A percentile compares a stretch with the other conserved stretches of the same genome.
Conservation (phyloP, 148 eudicot genomes). For the Rhododendron simsii region DNA sequence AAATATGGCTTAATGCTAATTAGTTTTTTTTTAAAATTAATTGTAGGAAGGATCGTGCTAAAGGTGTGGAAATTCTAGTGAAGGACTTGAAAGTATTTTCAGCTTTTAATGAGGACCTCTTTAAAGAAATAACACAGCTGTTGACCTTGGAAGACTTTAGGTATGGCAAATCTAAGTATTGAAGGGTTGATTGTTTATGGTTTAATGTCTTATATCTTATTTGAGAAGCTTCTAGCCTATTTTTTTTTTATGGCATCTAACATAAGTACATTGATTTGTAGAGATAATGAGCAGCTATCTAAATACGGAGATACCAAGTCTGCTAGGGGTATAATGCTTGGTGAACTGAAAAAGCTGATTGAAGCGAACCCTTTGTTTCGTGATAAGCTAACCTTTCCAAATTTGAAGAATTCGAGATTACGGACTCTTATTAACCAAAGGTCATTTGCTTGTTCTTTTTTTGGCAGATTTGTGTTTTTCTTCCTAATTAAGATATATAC, state of each 20-base stretch:
- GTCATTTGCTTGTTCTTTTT: constrained; percentile 18
- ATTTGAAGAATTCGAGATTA: constrained; percentile 54
- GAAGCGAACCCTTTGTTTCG: constrained; percentile 71
- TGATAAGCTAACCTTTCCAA: constrained; percentile 66
- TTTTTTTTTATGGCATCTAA: background rate
- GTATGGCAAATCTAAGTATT: constrained; percentile 23
- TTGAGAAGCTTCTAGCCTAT: background rate
- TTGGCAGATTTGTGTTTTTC: background rate
- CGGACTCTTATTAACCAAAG: constrained; percentile 74
- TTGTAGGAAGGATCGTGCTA: constrained; percentile 63
- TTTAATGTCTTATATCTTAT: background rate
- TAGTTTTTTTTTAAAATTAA: background rate
- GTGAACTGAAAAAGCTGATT: constrained; percentile 63
- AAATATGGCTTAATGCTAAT: background rate
- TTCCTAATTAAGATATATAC: background rate
- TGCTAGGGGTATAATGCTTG: constrained; percentile 67
- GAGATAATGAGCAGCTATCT: constrained; percentile 69
- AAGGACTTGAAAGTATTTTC: constrained; percentile 86
- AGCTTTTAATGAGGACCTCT: constrained; percentile 76
- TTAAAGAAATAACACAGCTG: constrained; percentile 73
- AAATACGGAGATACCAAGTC: constrained; percentile 70
- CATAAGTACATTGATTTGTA: constrained; percentile 18
- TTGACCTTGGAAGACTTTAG: constrained; percentile 73
- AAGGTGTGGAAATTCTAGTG: constrained; percentile 77
- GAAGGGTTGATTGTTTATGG: background rate